A percentile compares a stretch with the other conserved stretches of the same genome.
phyloP scores from a whole-genome alignment of 352 stramenopile genomes.

The Phytophthora sp. region DNA sequence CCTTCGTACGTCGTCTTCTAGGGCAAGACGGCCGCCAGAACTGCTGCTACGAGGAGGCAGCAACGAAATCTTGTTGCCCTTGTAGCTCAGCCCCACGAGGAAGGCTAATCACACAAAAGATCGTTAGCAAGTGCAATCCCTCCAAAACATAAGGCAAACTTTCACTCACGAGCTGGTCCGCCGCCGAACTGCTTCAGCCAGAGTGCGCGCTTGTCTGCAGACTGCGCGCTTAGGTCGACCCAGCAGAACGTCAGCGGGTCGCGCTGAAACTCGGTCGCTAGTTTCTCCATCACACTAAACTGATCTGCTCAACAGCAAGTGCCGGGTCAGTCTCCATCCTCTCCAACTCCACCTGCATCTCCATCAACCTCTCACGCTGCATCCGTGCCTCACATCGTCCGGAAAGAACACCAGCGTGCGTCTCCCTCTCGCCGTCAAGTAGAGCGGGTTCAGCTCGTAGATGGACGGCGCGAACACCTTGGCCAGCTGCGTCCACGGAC shows the following conservation, averaged over 20 bases:
- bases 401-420: constrained; percentile 73
- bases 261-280: constrained; percentile 67
- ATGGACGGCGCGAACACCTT: constrained; percentile 77
- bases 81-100: constrained; percentile 57
- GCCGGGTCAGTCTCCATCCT: background rate
- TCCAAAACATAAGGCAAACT: background rate
- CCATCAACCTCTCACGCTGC: constrained; percentile 61
- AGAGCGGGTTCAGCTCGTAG: constrained; percentile 68
- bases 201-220: constrained; percentile 32
- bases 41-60: constrained; percentile 27
- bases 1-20: constrained; percentile 51
- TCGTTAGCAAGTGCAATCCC: background rate
- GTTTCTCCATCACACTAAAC: constrained; percentile 67
- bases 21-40: background rate
- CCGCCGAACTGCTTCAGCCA: constrained; percentile 60
- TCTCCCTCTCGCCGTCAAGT: constrained; percentile 64
- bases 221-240: constrained; percentile 53
- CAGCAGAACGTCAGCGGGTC: constrained; percentile 85
- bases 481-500: constrained; percentile 55
- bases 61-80: constrained; percentile 71
- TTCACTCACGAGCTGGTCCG: constrained; percentile 36
- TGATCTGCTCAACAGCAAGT: constrained; percentile 55
- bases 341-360: background rate
- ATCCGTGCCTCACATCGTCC: constrained; percentile 45
- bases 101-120: constrained; percentile 43